phyloP scores from a whole-genome alignment of 1,139 yeast genomes.

The Yamadazyma taylorii region DNA sequence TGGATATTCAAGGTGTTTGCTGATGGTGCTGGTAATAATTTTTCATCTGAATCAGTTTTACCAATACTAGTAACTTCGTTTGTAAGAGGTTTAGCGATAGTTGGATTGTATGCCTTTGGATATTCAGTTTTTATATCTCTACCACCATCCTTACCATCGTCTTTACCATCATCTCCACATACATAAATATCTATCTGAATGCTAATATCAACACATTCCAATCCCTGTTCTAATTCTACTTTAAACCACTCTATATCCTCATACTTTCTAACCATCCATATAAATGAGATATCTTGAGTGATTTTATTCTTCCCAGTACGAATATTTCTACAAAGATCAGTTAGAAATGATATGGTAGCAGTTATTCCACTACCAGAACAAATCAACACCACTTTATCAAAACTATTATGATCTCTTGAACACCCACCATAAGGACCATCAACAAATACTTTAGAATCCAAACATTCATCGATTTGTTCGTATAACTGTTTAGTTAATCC shows the following conservation, averaged over 20 bases:
- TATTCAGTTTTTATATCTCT: not conserved
- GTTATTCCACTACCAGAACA: constrained; percentile 59
- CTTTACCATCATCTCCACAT: constrained; percentile 6
- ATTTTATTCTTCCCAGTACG: constrained; percentile 16
- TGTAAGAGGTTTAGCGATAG: too few relatives aligned
- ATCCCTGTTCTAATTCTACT: constrained; percentile 36
- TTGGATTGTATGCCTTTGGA: too few relatives aligned
- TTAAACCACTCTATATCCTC: constrained; percentile 48
- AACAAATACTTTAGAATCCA: constrained; percentile 38
- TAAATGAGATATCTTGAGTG: constrained; percentile 36
- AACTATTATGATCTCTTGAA: constrained; percentile 47
- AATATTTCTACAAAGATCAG: constrained; percentile 21
- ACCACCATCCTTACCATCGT: constrained; percentile 3
- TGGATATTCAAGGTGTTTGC: constrained; percentile 18
- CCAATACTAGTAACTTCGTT: not conserved
- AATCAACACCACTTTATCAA: constrained; percentile 46
- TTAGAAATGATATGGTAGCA: constrained; percentile 51
- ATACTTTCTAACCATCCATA: constrained; percentile 47
- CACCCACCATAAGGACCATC: constrained; percentile 72
- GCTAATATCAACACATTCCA: constrained; percentile 25
- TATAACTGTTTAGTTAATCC: constrained; percentile 49
- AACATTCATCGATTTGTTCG: constrained; percentile 26
- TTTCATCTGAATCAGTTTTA: constrained; percentile 1
- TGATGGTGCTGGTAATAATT: not conserved
- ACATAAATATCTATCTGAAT: constrained; percentile 28